These are phyloP conservation scores for Dactylonectria macrodidyma DNA, from an alignment of 2,329 filamentous ascomycete species.

Conservation along the genomic window DNA sequence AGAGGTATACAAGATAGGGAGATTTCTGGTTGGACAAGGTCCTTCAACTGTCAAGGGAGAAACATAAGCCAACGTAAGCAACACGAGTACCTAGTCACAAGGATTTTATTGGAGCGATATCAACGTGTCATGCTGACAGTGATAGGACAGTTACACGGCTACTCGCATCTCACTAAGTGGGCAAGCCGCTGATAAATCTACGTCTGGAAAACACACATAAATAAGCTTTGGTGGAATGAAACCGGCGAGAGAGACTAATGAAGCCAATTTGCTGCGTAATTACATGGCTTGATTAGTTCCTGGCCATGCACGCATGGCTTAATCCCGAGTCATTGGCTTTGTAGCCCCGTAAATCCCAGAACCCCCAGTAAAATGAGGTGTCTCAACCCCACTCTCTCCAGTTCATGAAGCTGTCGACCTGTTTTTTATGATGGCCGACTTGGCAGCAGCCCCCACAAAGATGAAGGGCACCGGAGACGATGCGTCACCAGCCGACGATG, in stretches of 20 bases:
- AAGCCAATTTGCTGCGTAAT: neutral
- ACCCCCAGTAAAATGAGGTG: neutral
- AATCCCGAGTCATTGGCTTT: conserved; percentile 1
- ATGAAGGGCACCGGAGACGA: neutral
- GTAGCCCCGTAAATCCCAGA: neutral
- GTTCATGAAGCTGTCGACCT: neutral
- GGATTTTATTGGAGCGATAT: neutral
- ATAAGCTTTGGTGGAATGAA: conserved; percentile 1
- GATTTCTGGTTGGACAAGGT: neutral
- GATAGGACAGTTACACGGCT: neutral
- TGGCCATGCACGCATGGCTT: neutral
- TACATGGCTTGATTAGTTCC: neutral
- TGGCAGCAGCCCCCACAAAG: neutral
- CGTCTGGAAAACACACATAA: neutral
- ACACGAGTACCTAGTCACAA: neutral
- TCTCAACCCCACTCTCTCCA: neutral
- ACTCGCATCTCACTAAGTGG: neutral
- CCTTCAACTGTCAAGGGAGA: neutral
- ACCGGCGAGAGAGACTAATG: neutral
- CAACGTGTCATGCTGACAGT: neutral
- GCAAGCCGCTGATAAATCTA: neutral
- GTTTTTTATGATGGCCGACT: neutral
- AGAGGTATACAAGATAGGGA: neutral
- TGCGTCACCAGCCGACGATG: neutral
- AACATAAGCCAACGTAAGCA: neutral